Evolutionary conservation across 1,139 yeast species (phyloP).

Genomic region (Geotrichum macrosporum): DNA sequence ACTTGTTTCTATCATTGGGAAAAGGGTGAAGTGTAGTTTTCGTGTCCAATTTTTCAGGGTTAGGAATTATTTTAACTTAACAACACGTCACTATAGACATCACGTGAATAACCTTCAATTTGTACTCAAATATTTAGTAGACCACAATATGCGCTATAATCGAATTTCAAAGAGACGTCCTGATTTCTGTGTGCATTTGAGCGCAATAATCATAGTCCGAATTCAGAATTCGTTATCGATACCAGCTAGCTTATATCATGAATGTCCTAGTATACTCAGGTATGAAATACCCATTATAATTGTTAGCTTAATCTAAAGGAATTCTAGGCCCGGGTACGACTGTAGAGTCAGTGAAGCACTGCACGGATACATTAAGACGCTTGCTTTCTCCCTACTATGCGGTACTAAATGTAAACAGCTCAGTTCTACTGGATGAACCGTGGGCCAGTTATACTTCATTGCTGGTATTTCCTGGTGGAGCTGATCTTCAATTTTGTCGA

Average conservation of each 20-base stretch:
- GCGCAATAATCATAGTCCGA: too few species aligned
- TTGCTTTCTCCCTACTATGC: slow-evolving; percentile 88
- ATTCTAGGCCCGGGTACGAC: slow-evolving; percentile 74
- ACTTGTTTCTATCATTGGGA: slow-evolving; percentile 9
- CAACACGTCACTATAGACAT: slow-evolving; percentile 12
- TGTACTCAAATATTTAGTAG: too few species aligned
- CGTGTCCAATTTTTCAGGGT: slow-evolving; percentile 10
- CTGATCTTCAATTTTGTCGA: slow-evolving; percentile 80
- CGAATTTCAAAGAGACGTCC: too few species aligned
- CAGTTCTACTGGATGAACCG: slow-evolving; percentile 69
- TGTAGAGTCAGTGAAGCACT: slow-evolving; percentile 77
- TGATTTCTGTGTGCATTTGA: too few species aligned
- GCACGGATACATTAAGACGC: slow-evolving; percentile 66
- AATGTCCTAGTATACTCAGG: slow-evolving; percentile 75
- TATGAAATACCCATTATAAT: slow-evolving; percentile 20
- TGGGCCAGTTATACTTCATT: slow-evolving; percentile 80
- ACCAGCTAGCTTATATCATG: too few species aligned
- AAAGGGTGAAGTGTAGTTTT: not conserved
- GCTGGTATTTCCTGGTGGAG: slow-evolving; percentile 92
- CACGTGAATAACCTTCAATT: slow-evolving; percentile 7
- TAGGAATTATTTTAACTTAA: not conserved
- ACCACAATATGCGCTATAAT: too few species aligned
- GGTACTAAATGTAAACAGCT: slow-evolving; percentile 64
- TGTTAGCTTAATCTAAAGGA: slow-evolving; percentile 1
- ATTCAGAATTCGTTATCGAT: too few species aligned